Evolutionary conservation across 2,329 filamentous ascomycete species (phyloP), one percentile per base, ranked within the genome.

Genomic region (Huntiella bhutanensis): DNA sequence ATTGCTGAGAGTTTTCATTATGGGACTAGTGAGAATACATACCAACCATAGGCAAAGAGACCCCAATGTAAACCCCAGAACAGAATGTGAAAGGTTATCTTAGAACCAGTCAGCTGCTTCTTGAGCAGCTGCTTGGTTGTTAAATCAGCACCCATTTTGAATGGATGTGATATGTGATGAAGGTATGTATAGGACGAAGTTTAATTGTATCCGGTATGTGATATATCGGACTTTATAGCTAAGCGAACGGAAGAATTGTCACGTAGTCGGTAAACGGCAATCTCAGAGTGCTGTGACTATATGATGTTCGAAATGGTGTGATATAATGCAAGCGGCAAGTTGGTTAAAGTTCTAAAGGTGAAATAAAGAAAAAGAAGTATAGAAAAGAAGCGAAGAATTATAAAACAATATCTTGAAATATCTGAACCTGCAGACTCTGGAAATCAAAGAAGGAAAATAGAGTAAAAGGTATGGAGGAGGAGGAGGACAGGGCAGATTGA

Each of bases 31-130:
- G 15, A 12, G 28, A 12, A 17, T 33, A 16, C 80, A 58, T 69
- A 92, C 86, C 86, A 94, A 71, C 86, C 86, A 56, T 77, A 73
- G 37, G 72, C 80, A 59, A 94, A 94, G 13, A 92, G 60, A 17
- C 69, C 78, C 61, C 76, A 76, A 58, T 94, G 86, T 37, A 83
- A 65, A 3, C 69, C 71, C 77, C 85, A 88, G 59, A 92, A 94
- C 43, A 91, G 60, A 53, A 83, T 55, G 60, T 92, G 81, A 62
- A 92, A 94, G 41, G 81, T 50, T 48, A 93, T 59, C 61, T 92
- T 93, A 45, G 70, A 67, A 12, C 71, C 62, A 46, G 75, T 76
- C 51, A 87, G 71, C 63, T 86, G 77, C 62, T 76, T 75, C 60
- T 66, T 70, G 52, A 76, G 52, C 52, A 72, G 55, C 53, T 63